Evolutionary conservation across 345 rosid genomes (phyloP), one percentile per base, ranked within the genome.

Genomic region (Trapa bicornis): DNA sequence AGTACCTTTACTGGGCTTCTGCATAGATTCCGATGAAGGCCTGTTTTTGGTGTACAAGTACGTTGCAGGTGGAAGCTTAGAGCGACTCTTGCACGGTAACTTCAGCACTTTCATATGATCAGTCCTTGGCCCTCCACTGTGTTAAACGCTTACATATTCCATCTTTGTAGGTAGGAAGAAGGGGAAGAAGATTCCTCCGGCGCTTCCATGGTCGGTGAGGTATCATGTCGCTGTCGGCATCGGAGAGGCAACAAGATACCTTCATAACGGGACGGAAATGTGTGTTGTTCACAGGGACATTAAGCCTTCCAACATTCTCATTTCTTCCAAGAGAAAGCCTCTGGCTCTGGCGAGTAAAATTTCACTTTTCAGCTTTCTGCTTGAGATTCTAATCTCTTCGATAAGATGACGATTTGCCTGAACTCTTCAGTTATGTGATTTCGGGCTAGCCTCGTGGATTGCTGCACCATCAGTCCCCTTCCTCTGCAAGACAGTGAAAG

Each of bases 401-500:
- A 14, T 33, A 22, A 17, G 16, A 13, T 64, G 48, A 13, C 22
- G 32, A 64, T n/a, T 14, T 64, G 11, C 35, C 6, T 64, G 15
- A 32, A 58, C 52, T 14, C 52, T 80, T 64, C 83, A 93, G 98
- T 72, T 93, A 74, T 93, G 98, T 79, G 97, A 93, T 79, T 93
- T 93, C 67, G 97, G 98, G 65, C 78, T 93, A 63, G 98, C 96
- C 37, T 80, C 97, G 47, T 93, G 98, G 98, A 93, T 94, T 60
- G 80, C 94, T 62, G 94, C 96, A 41, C 97, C 98, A 36, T 93
- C 94, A 0, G 84, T 84, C 71, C 94, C 88, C 67, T 86, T 93
- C 77, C 96, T 90, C 22, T 93, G 98, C 84, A 90, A 88, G 77
- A 86, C 92, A n/a, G 97, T 93, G 45, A 93, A 93, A 84, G 98